Conservation (phyloP, 2,329 filamentous ascomycete species). For the Ophiostoma piceae region DNA sequence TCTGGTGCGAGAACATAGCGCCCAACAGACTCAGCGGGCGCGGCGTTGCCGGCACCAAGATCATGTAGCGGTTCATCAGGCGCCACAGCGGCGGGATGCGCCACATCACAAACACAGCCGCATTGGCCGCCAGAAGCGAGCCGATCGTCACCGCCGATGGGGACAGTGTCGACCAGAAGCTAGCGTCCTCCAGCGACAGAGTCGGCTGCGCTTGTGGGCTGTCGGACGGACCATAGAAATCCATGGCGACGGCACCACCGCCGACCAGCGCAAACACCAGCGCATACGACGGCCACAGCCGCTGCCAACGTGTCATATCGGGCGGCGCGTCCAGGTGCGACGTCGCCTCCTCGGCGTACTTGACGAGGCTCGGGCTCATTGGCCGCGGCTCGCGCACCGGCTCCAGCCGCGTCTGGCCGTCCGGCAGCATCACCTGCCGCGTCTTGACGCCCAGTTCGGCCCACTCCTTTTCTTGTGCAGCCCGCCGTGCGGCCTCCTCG, state of each 20-base stretch:
- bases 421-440: constrained; percentile 19
- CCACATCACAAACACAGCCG: constrained; percentile 54
- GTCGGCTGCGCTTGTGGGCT: not conserved
- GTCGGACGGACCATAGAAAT: not conserved
- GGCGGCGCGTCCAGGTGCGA: constrained; percentile 50
- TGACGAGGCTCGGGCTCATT: constrained; percentile 39
- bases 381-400: constrained; percentile 22
- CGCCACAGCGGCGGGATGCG: constrained; percentile 60
- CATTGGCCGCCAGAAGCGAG: constrained; percentile 56
- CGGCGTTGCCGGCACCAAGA: constrained; percentile 60
- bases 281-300: constrained; percentile 51
- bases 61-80: constrained; percentile 63
- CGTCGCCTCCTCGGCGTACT: constrained; percentile 43
- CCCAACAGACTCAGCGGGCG: constrained; percentile 57
- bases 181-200: constrained; percentile 30
- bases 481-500: constrained; percentile 32
- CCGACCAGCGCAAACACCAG: constrained; percentile 44
- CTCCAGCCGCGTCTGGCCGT: constrained; percentile 34
- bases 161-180: constrained; percentile 57
- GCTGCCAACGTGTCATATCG: constrained; percentile 47
- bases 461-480: constrained; percentile 24
- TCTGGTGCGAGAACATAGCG: constrained; percentile 65
- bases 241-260: constrained; percentile 35
- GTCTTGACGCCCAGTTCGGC: constrained; percentile 40
- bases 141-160: constrained; percentile 61